phyloP scores from a whole-genome alignment of 2,329 filamentous ascomycete genomes.

The Berkeleyomyces rouxiae region DNA sequence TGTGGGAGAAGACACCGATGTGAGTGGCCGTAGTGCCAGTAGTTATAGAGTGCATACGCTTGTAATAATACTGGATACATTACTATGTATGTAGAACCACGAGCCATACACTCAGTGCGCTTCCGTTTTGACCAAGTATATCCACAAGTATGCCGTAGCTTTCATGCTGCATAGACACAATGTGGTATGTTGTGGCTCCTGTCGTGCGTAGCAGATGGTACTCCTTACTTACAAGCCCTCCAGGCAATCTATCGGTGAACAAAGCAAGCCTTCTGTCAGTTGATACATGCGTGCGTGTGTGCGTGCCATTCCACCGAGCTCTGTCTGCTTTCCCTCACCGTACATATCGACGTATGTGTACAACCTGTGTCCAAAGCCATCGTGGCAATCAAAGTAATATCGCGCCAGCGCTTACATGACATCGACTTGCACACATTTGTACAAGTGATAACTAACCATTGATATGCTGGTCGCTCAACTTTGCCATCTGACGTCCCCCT shows the following conservation, averaged over 20 bases:
- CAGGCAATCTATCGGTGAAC: neutral
- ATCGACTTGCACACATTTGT: neutral
- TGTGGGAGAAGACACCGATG: neutral
- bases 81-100: too few species aligned
- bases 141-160: neutral
- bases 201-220: neutral
- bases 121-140: too few species aligned
- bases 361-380: neutral
- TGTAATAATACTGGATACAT: too few species aligned
- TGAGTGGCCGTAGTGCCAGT: neutral
- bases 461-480: too few species aligned
- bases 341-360: neutral
- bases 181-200: neutral
- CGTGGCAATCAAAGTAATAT: neutral
- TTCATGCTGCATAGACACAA: neutral
- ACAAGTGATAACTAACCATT: neutral
- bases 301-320: neutral
- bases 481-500: neutral
- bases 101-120: too few species aligned
- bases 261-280: neutral
- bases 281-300: neutral
- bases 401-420: neutral
- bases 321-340: neutral
- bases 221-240: neutral
- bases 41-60: too few species aligned